Percentiles rank a stretch among this genome's conserved stretches.
Evolutionary conservation across 257 asterid genomes (phyloP).

Genomic region (Catharanthus roseus): DNA sequence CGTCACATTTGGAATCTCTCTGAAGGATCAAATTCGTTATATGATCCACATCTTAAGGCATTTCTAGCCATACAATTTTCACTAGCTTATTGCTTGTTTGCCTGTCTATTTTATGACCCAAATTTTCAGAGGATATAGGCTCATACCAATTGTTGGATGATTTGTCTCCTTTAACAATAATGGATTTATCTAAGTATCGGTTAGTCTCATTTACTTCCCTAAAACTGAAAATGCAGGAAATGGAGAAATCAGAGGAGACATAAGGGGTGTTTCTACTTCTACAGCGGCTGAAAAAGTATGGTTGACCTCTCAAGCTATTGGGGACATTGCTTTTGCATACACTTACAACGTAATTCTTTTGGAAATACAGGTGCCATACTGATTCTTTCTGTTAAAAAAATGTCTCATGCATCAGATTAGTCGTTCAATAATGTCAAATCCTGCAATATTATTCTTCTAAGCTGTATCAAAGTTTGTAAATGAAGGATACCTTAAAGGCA

Average conservation of each 20-base stretch:
- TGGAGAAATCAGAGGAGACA: slow-evolving; percentile 51
- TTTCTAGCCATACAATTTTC: too few relatives aligned
- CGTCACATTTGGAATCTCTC: neutral
- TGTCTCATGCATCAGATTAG: neutral
- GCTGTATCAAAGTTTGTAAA: neutral
- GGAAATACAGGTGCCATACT: slow-evolving; percentile 52
- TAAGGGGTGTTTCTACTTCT: slow-evolving; percentile 7
- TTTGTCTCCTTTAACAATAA: neutral
- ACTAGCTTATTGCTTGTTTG: neutral
- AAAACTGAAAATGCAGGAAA: slow-evolving; percentile 35
- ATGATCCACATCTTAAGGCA: too few relatives aligned
- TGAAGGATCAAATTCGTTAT: neutral
- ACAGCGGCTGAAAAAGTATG: slow-evolving; percentile 39
- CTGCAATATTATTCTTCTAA: neutral
- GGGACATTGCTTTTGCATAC: slow-evolving; percentile 72
- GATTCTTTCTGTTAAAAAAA: neutral
- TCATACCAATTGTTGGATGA: neutral
- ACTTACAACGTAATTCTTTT: slow-evolving; percentile 57
- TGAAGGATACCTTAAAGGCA: slow-evolving; percentile 57
- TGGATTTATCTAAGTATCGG: neutral
- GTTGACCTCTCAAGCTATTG: slow-evolving; percentile 65
- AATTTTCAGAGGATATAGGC: neutral
- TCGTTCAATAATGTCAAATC: neutral
- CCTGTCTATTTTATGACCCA: neutral
- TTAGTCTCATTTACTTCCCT: neutral